phyloP scores from a whole-genome alignment of 208 protist genomes.

The Chromosphaera perkinsii region DNA sequence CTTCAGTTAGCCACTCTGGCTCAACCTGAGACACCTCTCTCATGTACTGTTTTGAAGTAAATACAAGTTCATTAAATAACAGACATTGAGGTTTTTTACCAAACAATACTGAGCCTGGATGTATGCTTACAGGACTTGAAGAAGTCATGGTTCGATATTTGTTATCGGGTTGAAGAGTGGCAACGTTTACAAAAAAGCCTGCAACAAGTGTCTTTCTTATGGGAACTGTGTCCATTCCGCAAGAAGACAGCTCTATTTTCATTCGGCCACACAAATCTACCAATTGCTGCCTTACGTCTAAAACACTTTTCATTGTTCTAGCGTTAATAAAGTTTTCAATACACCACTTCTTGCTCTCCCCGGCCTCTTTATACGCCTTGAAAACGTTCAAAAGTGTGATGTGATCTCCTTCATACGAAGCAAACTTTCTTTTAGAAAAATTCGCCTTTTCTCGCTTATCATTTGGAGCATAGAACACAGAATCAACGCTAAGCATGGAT shows the following conservation, averaged over 20 bases:
- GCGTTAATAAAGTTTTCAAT: slow-evolving; percentile 90
- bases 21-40: slow-evolving; percentile 33
- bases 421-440: slow-evolving; percentile 59
- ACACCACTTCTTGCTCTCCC: slow-evolving; percentile 76
- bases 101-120: slow-evolving; percentile 6
- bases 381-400: slow-evolving; percentile 97
- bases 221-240: background rate
- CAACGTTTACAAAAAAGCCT: slow-evolving; percentile 18
- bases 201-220: background rate
- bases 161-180: slow-evolving; percentile 1
- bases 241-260: background rate
- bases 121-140: background rate
- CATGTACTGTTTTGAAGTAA: slow-evolving; percentile 35
- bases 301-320: slow-evolving; percentile 10
- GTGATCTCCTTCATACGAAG: slow-evolving; percentile 94
- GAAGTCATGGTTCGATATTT: slow-evolving; percentile 1
- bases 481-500: slow-evolving; percentile 89
- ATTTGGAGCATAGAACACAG: slow-evolving; percentile 87
- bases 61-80: slow-evolving; percentile 29
- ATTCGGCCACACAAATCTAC: slow-evolving; percentile 1
- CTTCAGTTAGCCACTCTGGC: slow-evolving; percentile 36
- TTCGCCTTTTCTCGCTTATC: slow-evolving; percentile 64
- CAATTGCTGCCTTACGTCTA: slow-evolving; percentile 1
- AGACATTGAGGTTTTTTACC: slow-evolving; percentile 9
- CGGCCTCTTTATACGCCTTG: slow-evolving; percentile 83